phyloP scores from a whole-genome alignment of 192 early-diverging fungal species.

The Diversispora epigaea region DNA sequence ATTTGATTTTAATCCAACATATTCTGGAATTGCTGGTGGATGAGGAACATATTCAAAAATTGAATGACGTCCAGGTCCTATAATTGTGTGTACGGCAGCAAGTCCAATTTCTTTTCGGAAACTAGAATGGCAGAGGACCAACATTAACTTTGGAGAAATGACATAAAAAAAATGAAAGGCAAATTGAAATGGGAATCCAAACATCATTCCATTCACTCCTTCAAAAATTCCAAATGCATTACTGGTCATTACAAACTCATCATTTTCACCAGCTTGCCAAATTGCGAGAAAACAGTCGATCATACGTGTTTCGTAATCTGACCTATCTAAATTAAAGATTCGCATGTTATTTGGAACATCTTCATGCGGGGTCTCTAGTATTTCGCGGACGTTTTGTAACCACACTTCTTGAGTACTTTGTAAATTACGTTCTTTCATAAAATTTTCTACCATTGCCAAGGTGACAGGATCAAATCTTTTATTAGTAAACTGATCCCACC shows the following conservation, averaged over 20 bases:
- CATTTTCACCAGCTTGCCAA: conserved; percentile 42
- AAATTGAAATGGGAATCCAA: conserved; percentile 6
- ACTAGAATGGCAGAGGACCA: conserved; percentile 29
- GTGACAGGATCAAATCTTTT: conserved; percentile 24
- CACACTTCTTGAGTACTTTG: conserved; percentile 36
- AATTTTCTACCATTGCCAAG: neutral
- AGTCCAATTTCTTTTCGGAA: conserved; percentile 11
- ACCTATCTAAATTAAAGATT: conserved; percentile 9
- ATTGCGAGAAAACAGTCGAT: conserved; percentile 32
- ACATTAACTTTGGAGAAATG: conserved; percentile 37
- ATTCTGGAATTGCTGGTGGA: neutral
- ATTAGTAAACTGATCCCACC: conserved; percentile 31
- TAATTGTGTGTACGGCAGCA: neutral
- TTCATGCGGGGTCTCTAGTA: conserved; percentile 35
- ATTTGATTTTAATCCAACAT: neutral
- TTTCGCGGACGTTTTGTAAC: conserved; percentile 40
- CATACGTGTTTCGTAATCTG: neutral
- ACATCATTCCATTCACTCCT: neutral
- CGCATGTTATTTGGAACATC: conserved; percentile 22
- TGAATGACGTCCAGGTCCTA: neutral
- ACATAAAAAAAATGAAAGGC: conserved; percentile 38
- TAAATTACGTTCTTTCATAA: conserved; percentile 39
- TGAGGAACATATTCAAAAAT: conserved; percentile 24
- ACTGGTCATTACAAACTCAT: conserved; percentile 41
- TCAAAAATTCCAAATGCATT: conserved; percentile 40